Conservation (phyloP, 2,329 filamentous ascomycete species). For the Colletotrichum sp. region DNA sequence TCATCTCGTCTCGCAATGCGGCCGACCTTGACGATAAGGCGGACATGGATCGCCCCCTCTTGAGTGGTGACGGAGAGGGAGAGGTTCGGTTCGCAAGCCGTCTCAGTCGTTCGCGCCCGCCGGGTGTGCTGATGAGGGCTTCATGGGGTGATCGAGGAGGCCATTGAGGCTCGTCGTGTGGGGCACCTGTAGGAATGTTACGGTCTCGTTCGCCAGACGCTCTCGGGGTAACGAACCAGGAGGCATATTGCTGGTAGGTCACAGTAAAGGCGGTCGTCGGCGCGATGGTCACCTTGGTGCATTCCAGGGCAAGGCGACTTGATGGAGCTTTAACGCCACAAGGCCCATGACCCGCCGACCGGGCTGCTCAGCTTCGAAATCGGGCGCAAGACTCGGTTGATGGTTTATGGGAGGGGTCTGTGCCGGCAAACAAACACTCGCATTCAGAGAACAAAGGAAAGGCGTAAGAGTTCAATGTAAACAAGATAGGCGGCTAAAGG, state of each 20-base stretch:
- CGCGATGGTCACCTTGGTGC: not conserved
- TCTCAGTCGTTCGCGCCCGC: slow-evolving; percentile 77
- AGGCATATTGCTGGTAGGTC: slow-evolving; percentile 20
- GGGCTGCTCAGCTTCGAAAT: slow-evolving; percentile 7
- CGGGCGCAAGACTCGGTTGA: not conserved
- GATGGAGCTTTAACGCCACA: slow-evolving; percentile 13
- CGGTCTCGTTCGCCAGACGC: not conserved
- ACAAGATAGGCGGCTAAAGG: not conserved
- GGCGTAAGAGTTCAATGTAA: not conserved
- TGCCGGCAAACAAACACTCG: slow-evolving; percentile 6
- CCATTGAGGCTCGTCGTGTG: slow-evolving; percentile 59
- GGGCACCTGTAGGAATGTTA: slow-evolving; percentile 21
- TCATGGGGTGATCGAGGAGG: slow-evolving; percentile 71
- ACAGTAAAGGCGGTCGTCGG: not conserved
- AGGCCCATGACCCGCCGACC: slow-evolving; percentile 14
- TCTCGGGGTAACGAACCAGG: slow-evolving; percentile 18
- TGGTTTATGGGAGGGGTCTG: slow-evolving; percentile 7
- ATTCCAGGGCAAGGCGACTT: not conserved
- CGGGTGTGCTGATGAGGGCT: slow-evolving; percentile 71
- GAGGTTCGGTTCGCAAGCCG: slow-evolving; percentile 70
- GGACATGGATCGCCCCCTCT: slow-evolving; percentile 43
- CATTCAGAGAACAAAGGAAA: slow-evolving; percentile 4
- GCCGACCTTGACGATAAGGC: slow-evolving; percentile 25
- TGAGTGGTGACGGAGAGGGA: slow-evolving; percentile 71
- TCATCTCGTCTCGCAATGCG: slow-evolving; percentile 23